Percentiles rank a stretch among this genome's conserved stretches.
Evolutionary conservation across 139 green algal species (phyloP).

Genomic region (Chlorella sorokiniana): DNA sequence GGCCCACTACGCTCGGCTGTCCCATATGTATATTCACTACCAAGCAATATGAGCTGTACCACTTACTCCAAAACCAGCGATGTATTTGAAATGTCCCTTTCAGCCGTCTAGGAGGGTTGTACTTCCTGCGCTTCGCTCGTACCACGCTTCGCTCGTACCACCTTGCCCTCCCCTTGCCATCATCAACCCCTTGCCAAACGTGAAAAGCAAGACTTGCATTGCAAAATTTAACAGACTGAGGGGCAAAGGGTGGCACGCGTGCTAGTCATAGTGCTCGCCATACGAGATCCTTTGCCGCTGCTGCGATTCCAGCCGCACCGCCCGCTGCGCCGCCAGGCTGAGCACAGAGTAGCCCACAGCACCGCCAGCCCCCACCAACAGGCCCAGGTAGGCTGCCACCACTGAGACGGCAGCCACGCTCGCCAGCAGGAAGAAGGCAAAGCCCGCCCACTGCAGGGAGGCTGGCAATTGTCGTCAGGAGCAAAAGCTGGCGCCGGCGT

Average conservation of each 20-base stretch:
- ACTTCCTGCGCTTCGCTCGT: too few relatives aligned
- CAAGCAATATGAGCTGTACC: too few relatives aligned
- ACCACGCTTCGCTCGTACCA: too few relatives aligned
- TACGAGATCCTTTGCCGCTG: constrained; percentile 4
- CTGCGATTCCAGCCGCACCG: constrained; percentile 17
- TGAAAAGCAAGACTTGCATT: too few relatives aligned
- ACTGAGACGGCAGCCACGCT: constrained; percentile 36
- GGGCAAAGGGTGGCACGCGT: too few relatives aligned
- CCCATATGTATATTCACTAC: too few relatives aligned
- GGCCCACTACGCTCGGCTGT: not conserved
- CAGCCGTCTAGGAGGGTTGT: too few relatives aligned
- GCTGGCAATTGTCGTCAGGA: not conserved
- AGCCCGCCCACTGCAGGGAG: constrained; percentile 28
- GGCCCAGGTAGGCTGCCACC: constrained; percentile 38
- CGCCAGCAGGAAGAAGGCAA: constrained; percentile 45
- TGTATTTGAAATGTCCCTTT: too few relatives aligned
- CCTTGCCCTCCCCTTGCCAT: too few relatives aligned
- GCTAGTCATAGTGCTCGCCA: not conserved
- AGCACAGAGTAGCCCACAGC: constrained; percentile 29
- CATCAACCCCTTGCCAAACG: too few relatives aligned
- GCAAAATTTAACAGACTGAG: too few relatives aligned
- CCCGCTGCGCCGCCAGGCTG: constrained; percentile 19
- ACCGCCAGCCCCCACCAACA: constrained; percentile 42
- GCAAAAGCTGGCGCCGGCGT: not conserved
- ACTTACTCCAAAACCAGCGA: too few relatives aligned